phyloP scores from a whole-genome alignment of 306 rosid species.

The Echinosophora koreensis region DNA sequence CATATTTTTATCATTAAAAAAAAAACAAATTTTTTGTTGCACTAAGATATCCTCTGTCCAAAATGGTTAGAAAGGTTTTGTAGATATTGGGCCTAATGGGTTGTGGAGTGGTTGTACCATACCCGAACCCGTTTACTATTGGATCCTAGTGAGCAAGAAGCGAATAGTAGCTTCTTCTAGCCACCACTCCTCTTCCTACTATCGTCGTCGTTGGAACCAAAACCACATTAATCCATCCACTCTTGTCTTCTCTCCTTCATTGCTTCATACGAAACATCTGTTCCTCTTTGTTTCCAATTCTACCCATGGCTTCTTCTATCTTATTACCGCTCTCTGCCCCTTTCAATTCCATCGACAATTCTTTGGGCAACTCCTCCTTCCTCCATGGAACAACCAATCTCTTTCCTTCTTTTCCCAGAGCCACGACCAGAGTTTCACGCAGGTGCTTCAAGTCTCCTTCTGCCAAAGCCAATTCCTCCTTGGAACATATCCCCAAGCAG shows the following conservation, averaged over 20 bases:
- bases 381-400: slow-evolving; percentile 66
- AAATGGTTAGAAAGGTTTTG: not conserved
- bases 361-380: slow-evolving; percentile 53
- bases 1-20: too few species aligned
- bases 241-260: too few species aligned
- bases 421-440: slow-evolving; percentile 36
- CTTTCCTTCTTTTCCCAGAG: slow-evolving; percentile 25
- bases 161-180: not conserved
- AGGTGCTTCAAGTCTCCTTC: slow-evolving; percentile 54
- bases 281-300: slow-evolving; percentile 29
- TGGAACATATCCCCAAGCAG: slow-evolving; percentile 79
- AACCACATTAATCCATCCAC: slow-evolving; percentile 14
- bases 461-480: slow-evolving; percentile 58
- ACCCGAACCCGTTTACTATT: not conserved
- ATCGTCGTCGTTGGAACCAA: slow-evolving; percentile 23
- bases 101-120: not conserved
- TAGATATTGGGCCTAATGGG: too few species aligned
- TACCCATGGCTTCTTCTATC: slow-evolving; percentile 71
- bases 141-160: slow-evolving; percentile 35
- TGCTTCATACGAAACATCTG: not conserved
- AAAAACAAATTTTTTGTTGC: not conserved
- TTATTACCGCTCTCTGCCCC: slow-evolving; percentile 55
- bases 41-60: too few species aligned
- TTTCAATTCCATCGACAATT: slow-evolving; percentile 37
- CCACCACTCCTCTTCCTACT: not conserved